These are phyloP conservation scores for Dysphania ambrosioides DNA, from an alignment of 148 eudicot species.

Conservation along the genomic window DNA sequence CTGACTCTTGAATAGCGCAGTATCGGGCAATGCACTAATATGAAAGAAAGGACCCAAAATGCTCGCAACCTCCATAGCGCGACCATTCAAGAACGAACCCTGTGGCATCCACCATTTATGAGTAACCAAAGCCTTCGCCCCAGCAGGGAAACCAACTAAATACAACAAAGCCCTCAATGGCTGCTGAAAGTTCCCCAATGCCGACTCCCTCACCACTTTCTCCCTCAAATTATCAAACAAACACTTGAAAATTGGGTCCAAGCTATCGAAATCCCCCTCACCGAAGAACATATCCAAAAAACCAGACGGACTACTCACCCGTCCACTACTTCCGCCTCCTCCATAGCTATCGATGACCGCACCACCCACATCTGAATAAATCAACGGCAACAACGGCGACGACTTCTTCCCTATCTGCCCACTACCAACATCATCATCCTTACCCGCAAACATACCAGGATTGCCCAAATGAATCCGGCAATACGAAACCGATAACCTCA, in stretches of 20 bases:
- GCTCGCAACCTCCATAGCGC: constrained; percentile 87
- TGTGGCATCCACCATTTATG: constrained; percentile 95
- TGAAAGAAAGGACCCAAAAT: constrained; percentile 92
- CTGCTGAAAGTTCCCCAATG: constrained; percentile 92
- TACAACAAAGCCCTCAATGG: constrained; percentile 76
- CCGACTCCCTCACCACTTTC: constrained; percentile 72
- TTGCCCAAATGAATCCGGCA: constrained; percentile 85
- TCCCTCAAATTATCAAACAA: constrained; percentile 93
- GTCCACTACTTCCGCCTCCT: constrained; percentile 49
- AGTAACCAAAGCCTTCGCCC: constrained; percentile 66
- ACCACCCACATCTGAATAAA: constrained; percentile 58
- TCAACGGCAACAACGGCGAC: constrained; percentile 67
- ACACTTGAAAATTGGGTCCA: constrained; percentile 76
- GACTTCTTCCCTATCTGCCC: constrained; percentile 13
- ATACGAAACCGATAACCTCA: constrained; percentile 62
- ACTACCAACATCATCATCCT: constrained; percentile 10
- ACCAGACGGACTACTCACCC: constrained; percentile 57
- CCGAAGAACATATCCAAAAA: constrained; percentile 74
- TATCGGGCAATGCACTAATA: constrained; percentile 92
- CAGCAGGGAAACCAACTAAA: constrained; percentile 61
- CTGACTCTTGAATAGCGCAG: constrained; percentile 65
- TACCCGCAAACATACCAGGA: constrained; percentile 68
- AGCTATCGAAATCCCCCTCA: constrained; percentile 77
- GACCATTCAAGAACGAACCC: constrained; percentile 70
- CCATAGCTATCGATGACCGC: constrained; percentile 55